Evolutionary conservation across 1,139 yeast species (phyloP), one percentile per base, ranked within the genome.

Genomic region (Scheffersomyces lignicola): DNA sequence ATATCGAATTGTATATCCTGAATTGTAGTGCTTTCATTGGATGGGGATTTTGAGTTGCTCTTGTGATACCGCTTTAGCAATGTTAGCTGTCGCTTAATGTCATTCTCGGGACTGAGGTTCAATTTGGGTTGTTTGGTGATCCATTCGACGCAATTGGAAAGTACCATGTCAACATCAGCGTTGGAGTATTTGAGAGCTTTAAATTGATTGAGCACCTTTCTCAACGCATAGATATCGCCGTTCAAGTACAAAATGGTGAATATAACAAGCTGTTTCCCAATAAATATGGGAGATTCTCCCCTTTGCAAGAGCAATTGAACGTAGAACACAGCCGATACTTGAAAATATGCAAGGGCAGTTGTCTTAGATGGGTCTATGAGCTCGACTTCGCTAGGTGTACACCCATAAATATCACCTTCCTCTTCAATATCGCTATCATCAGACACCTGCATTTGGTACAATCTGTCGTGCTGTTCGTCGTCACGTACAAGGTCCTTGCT

Each of bases 371-470:
- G 20, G 11, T 26, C 13, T 5, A 26, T 26, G 11, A 6, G 20
- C 11, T 26, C 18, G 6, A 16, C 12, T 15, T 26, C 29, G 11
- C 20, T 26, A 5, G 9, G 13, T 5, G 20, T 15, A 5, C 6
- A 11, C 31, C 54, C 48, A 18, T 49, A 47, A 7, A 43, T 16
- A 1, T 37, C 40, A 9, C 36, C 40, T 3, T 29, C 32, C 13
- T 44, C 35, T 29, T 56, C 62, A 9, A 46, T 42, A 25, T 54
- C 64, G 31, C 60, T 65, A 32, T 58, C 66, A 34, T 67, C 73
- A 2, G 73, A 65, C 12, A 49, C 54, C 31, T 58, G 60, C 56
- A 66, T 60, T 33, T 55, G 60, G 2, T 34, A 24, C 14, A 54
- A 38, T 33, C 43, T 44, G 16, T 44, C 37, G 15, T 30, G 33